These are phyloP conservation scores for Candida adriatica DNA, from an alignment of 805 yeast genomes.

Conservation along the genomic window DNA sequence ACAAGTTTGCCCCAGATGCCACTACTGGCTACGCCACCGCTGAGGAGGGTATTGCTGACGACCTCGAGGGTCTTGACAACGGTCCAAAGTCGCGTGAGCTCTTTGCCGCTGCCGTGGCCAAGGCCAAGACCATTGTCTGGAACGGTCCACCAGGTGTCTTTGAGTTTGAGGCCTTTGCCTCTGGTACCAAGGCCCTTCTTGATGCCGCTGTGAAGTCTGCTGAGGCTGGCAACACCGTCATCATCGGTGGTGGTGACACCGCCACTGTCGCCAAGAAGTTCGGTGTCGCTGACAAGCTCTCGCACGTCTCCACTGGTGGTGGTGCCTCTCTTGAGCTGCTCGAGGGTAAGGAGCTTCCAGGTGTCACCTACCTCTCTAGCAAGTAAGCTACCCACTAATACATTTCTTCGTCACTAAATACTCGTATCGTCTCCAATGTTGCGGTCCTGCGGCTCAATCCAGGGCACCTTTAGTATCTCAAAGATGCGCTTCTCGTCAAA, in stretches of 20 bases:
- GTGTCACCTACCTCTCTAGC: conserved; percentile 88
- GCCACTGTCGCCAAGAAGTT: conserved; percentile 98
- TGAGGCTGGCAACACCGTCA: conserved; percentile 85
- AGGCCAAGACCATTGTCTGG: conserved; percentile 98
- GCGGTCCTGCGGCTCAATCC: conserved; percentile 23
- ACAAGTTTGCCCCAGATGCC: conserved; percentile 90
- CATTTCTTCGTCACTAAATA: not conserved
- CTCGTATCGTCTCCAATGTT: conserved; percentile 19
- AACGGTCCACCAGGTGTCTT: conserved; percentile 99
- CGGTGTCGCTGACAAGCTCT: conserved; percentile 92
- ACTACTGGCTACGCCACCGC: conserved; percentile 77
- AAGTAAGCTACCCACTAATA: conserved; percentile 32
- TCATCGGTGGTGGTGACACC: conserved; percentile 98
- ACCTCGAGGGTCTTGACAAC: conserved; percentile 92
- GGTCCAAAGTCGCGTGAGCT: conserved; percentile 85
- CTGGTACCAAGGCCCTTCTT: conserved; percentile 86
- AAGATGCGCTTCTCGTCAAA: conserved; percentile 39
- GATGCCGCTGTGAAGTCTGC: conserved; percentile 85
- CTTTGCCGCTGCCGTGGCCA: conserved; percentile 75
- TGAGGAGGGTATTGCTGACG: conserved; percentile 88
- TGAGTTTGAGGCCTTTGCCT: conserved; percentile 89
- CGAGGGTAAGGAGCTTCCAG: conserved; percentile 98
- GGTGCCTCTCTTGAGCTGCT: conserved; percentile 98
- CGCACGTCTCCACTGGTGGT: conserved; percentile 99
- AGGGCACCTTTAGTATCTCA: conserved; percentile 33